Evolutionary conservation across 225 moss, liverwort and hornwort genomes (phyloP).

Genomic region (Bryum argenteum): DNA sequence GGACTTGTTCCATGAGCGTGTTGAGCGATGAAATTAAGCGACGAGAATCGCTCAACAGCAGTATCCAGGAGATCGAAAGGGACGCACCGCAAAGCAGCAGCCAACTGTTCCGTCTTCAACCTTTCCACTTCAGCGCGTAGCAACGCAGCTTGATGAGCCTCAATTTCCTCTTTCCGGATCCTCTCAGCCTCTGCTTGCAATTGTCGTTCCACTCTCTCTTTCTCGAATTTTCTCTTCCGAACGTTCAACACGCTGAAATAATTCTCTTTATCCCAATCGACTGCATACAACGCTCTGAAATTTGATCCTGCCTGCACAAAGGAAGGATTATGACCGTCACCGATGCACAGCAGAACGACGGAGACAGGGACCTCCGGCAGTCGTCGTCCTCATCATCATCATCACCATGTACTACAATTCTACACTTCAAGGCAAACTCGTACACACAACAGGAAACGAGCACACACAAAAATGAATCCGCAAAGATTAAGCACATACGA

Average conservation of each 20-base stretch:
- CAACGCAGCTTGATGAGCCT: constrained; percentile 53
- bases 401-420: not conserved
- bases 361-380: not conserved
- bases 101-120: constrained; percentile 42
- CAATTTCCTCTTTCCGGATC: constrained; percentile 38
- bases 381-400: too few relatives aligned
- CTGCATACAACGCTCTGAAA: constrained; percentile 62
- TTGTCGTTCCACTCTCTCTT: constrained; percentile 54
- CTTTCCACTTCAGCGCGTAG: constrained; percentile 40
- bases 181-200: constrained; percentile 45
- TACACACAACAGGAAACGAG: constrained; percentile 11
- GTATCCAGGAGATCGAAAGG: constrained; percentile 13
- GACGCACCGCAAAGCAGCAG: constrained; percentile 47
- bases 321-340: constrained; percentile 23
- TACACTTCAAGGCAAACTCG: constrained; percentile 11
- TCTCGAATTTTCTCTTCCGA: constrained; percentile 64
- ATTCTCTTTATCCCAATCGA: constrained; percentile 58
- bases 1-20: constrained; percentile 5
- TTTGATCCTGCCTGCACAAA: constrained; percentile 57
- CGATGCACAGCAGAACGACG: constrained; percentile 1
- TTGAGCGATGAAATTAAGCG: constrained; percentile 12
- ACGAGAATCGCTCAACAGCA: constrained; percentile 8
- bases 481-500: constrained; percentile 4
- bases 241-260: constrained; percentile 60
- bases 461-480: too few relatives aligned